These are phyloP conservation scores for Solanum neorickii DNA, from an alignment of 257 asterid species.

Conservation along the genomic window DNA sequence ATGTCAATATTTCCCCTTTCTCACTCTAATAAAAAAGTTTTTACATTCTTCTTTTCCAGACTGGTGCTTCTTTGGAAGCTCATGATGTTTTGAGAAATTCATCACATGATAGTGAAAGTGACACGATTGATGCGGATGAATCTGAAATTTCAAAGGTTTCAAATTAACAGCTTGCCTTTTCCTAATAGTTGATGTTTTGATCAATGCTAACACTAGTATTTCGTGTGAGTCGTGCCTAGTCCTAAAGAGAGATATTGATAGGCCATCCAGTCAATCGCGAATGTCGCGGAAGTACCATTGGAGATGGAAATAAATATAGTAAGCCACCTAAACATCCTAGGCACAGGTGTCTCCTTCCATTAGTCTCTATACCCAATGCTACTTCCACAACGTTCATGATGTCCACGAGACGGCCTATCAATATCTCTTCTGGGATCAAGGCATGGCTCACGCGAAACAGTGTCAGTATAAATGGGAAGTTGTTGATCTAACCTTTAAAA, in stretches of 20 bases:
- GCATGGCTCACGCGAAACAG: conserved; percentile 22
- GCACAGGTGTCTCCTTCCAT: conserved; percentile 1
- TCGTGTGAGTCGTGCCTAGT: conserved; percentile 28
- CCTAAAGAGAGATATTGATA: conserved; percentile 46
- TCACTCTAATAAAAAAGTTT: background rate
- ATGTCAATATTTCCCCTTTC: too few relatives aligned
- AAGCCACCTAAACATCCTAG: conserved; percentile 37
- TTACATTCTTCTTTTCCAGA: too few relatives aligned
- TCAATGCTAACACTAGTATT: conserved; percentile 13
- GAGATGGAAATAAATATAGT: conserved; percentile 58
- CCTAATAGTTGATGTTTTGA: conserved; percentile 23
- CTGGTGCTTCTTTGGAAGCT: too few relatives aligned
- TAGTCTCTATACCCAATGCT: conserved; percentile 28
- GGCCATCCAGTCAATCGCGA: conserved; percentile 38
- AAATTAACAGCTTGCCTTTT: background rate
- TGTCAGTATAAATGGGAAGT: too few relatives aligned
- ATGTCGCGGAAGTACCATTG: conserved; percentile 39
- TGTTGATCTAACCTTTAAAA: too few relatives aligned
- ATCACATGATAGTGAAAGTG: background rate
- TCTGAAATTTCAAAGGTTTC: conserved; percentile 12
- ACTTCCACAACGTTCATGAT: conserved; percentile 55
- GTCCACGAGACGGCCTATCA: conserved; percentile 33
- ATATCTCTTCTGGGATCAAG: conserved; percentile 34
- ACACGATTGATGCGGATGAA: background rate
- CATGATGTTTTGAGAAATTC: background rate